Evolutionary conservation across 2,329 filamentous ascomycete genomes (phyloP).

Genomic region (Nigrospora osmanthi): DNA sequence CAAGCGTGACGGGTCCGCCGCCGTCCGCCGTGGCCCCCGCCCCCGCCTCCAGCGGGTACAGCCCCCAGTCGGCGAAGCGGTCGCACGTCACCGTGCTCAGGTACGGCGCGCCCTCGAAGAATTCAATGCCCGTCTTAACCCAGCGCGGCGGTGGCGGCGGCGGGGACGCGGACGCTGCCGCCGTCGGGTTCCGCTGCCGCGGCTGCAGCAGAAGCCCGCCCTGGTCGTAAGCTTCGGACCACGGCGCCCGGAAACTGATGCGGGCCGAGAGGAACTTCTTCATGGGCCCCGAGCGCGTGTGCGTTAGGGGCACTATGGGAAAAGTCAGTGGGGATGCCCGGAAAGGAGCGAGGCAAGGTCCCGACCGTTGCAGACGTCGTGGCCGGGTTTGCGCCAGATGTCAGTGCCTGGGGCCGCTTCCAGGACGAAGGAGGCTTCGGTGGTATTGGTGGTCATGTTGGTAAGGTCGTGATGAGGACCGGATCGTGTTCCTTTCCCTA

Average conservation of each 20-base stretch:
- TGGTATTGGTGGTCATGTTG: slow-evolving; percentile 2
- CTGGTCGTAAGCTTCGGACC: slow-evolving; percentile 51
- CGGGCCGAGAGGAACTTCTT: slow-evolving; percentile 41
- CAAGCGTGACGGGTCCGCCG: slow-evolving; percentile 31
- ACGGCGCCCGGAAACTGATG: slow-evolving; percentile 42
- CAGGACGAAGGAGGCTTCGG: slow-evolving; percentile 27
- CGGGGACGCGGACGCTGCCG: slow-evolving; percentile 6
- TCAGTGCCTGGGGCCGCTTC: slow-evolving; percentile 42
- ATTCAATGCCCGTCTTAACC: slow-evolving; percentile 77
- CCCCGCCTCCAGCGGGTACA: slow-evolving; percentile 24
- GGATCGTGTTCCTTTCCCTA: no score
- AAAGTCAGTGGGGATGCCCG: no score
- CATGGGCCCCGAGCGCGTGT: slow-evolving; percentile 27
- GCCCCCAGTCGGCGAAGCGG: slow-evolving; percentile 68
- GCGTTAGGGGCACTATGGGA: slow-evolving; percentile 12
- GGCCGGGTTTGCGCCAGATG: slow-evolving; percentile 50
- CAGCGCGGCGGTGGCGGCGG: slow-evolving; percentile 41
- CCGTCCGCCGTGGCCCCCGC: slow-evolving; percentile 13
- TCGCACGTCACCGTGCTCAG: slow-evolving; percentile 68
- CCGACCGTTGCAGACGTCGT: slow-evolving; percentile 40
- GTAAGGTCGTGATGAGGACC: no score
- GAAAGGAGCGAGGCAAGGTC: not conserved
- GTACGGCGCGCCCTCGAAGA: slow-evolving; percentile 53
- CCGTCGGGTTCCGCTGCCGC: slow-evolving; percentile 2
- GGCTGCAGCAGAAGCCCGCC: slow-evolving; percentile 44